Evolutionary conservation across 1,284 basidiomycete genomes (phyloP), one percentile per base, ranked within the genome.

Genomic region (Ustilago vetiveriae): DNA sequence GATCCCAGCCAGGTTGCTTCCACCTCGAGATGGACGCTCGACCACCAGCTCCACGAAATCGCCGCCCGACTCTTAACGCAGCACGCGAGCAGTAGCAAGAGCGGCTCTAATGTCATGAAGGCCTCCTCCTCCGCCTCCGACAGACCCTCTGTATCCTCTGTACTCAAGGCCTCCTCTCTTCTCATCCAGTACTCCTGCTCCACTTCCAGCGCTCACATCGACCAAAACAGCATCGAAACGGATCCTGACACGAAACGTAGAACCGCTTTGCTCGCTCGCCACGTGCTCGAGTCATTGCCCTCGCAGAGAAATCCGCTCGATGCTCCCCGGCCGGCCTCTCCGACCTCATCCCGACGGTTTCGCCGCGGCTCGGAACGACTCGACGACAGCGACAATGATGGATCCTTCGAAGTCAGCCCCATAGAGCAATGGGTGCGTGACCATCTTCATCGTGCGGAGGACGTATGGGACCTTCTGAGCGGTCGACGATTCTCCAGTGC

Each of bases 401-500:
- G 33, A 23, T 51, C 55, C 6, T 44, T 56, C 24, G 62, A 63
- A 6, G 39, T 36, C 23, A 65, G 54, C 46, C 24, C 56, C 11
- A 49, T 66, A 42, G 48, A 56, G 14, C 44, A 40, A 7, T 71
- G 68, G 68, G 27, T 58, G 3, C 39, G 45, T 17, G 30, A 57
- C n/a, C 24, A 52, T 8, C 38, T 71, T 5, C 27, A 32, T 3
- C 16, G 11, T 4, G 57, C 63, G 16, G 58, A 62, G 16, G 63
- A 71, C n/a, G 42, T 66, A 1, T 71, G 68, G 68, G 68, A 62
- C 29, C 37, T 71, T 17, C 54, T 71, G 6, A 56, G 57, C 35
- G 23, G 38, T 32, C 53, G 53, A 3, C 29, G 46, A 10, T 44
- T 59, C 29, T 55, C 50, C 2, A 35, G 23, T n/a, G 14, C 38